phyloP scores from a whole-genome alignment of 1,139 yeast genomes.

The Candida neerlandica region DNA sequence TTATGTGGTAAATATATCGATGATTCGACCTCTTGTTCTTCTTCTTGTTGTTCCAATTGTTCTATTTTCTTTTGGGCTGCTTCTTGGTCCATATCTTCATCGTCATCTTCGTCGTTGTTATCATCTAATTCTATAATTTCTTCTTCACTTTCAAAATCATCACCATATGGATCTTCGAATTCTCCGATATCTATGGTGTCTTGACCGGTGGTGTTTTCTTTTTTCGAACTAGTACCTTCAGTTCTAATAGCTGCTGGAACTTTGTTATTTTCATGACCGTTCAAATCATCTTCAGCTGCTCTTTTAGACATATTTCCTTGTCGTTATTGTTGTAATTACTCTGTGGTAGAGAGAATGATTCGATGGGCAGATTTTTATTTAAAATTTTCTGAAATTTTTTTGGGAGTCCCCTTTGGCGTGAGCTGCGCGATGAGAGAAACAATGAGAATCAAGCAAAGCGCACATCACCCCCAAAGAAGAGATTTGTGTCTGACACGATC shows the following conservation, averaged over 20 bases:
- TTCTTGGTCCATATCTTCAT: conserved; percentile 45
- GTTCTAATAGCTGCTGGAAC: conserved; percentile 29
- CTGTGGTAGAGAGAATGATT: not conserved
- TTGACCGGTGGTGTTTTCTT: conserved; percentile 38
- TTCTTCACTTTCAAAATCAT: conserved; percentile 92
- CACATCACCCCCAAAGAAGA: not conserved
- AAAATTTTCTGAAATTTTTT: conserved; percentile 2
- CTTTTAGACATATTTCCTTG: conserved; percentile 71
- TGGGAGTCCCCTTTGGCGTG: not conserved
- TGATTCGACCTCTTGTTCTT: conserved; percentile 30
- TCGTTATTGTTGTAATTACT: not conserved
- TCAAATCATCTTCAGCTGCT: conserved; percentile 43
- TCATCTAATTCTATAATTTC: conserved; percentile 80
- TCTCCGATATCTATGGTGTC: conserved; percentile 75
- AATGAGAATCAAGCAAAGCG: no score
- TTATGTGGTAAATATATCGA: conserved; percentile 80
- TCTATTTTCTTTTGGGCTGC: conserved; percentile 25
- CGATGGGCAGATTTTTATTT: not conserved
- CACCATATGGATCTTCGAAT: conserved; percentile 93
- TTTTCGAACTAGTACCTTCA: conserved; percentile 29
- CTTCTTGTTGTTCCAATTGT: conserved; percentile 36
- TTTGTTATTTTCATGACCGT: conserved; percentile 27
- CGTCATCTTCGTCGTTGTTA: conserved; percentile 66
- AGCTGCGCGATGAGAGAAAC: conserved; percentile 6
- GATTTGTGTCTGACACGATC: conserved; percentile 11